These are phyloP conservation scores for Acanthamoeba culbertsoni DNA, from an alignment of 208 protist species.

Conservation along the genomic window DNA sequence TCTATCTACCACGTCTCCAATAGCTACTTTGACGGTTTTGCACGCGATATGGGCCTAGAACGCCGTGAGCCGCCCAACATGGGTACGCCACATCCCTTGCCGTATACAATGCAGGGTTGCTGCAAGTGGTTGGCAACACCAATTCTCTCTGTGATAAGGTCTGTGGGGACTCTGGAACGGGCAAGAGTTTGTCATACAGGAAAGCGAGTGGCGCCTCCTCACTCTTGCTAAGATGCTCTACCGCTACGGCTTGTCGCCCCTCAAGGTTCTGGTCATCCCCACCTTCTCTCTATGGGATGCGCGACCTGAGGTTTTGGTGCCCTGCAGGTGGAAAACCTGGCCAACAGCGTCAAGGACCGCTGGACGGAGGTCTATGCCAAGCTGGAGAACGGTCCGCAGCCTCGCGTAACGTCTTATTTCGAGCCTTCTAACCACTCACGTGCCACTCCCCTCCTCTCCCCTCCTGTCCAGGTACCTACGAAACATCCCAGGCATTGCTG, in stretches of 20 bases:
- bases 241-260: background rate
- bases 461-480: background rate
- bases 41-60: background rate
- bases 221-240: background rate
- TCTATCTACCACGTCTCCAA: constrained; percentile 10
- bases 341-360: background rate
- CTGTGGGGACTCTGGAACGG: background rate
- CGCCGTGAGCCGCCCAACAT: background rate
- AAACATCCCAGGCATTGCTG: background rate
- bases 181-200: background rate
- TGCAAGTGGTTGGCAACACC: no score
- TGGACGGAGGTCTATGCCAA: background rate
- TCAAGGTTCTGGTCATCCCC: background rate
- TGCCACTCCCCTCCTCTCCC: background rate
- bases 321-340: background rate
- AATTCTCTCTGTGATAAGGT: no score
- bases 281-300: background rate
- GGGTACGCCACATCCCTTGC: background rate
- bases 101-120: background rate
- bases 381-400: background rate
- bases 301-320: background rate
- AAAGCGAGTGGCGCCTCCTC: background rate
- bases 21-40: background rate
- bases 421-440: background rate
- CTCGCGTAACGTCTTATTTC: no score